Percentiles rank a stretch among this genome's conserved stretches.
Evolutionary conservation across 768 basidiomycete species (phyloP).

Genomic region (Agaricus subrufescens): DNA sequence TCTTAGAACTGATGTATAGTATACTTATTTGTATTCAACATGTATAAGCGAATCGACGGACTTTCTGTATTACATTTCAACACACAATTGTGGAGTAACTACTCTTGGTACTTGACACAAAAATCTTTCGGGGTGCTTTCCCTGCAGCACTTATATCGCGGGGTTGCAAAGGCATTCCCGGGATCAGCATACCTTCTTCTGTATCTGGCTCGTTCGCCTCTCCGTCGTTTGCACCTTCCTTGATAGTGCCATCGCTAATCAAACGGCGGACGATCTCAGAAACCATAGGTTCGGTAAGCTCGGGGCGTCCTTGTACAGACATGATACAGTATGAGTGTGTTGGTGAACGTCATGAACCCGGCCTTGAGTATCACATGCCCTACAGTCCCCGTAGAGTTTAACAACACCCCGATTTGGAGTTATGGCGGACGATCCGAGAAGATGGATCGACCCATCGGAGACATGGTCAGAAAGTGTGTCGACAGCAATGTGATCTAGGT

Average conservation of each 20-base stretch:
- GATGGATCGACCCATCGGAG: slow-evolving; percentile 61
- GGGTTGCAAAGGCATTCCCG: slow-evolving; percentile 30
- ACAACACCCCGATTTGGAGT: background rate
- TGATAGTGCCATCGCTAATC: slow-evolving; percentile 22
- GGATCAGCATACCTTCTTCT: slow-evolving; percentile 26
- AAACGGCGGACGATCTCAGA: slow-evolving; percentile 28
- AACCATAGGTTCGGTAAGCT: slow-evolving; percentile 66
- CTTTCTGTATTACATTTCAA: too few relatives aligned
- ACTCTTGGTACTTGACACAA: slow-evolving; percentile 23
- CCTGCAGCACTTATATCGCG: slow-evolving; percentile 38
- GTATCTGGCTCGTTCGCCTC: background rate
- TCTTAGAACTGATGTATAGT: background rate
- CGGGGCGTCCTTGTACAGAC: slow-evolving; percentile 88
- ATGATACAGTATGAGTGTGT: slow-evolving; percentile 74
- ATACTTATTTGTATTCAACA: background rate
- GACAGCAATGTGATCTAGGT: slow-evolving; percentile 22
- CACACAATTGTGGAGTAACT: background rate
- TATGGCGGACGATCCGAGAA: slow-evolving; percentile 33
- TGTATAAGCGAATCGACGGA: too few relatives aligned
- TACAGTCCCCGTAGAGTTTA: background rate
- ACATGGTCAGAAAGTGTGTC: slow-evolving; percentile 60
- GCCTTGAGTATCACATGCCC: slow-evolving; percentile 22
- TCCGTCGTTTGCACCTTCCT: background rate
- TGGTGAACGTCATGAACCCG: slow-evolving; percentile 11
- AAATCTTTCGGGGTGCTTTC: slow-evolving; percentile 36